A percentile compares a stretch with the other conserved stretches of the same genome.
Conservation (phyloP, 2,329 filamentous ascomycete species). For the Aquanectria penicillioides region DNA sequence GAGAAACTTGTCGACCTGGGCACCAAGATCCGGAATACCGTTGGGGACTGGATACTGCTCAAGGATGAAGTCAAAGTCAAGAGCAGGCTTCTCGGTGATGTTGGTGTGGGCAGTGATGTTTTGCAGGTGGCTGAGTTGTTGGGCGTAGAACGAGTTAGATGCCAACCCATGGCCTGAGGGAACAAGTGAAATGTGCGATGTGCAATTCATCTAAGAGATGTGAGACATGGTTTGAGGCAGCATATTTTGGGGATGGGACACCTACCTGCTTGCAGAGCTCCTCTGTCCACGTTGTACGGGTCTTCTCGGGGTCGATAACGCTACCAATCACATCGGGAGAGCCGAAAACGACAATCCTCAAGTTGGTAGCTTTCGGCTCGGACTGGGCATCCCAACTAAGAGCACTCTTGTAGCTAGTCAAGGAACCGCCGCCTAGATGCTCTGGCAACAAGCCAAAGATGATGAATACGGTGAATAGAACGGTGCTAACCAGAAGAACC, state of each 20-base stretch:
- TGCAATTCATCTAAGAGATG: conserved; percentile 55
- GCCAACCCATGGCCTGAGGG: conserved; percentile 57
- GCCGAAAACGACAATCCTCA: conserved; percentile 64
- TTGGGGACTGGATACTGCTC: conserved; percentile 54
- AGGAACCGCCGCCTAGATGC: conserved; percentile 33
- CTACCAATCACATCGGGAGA: conserved; percentile 58
- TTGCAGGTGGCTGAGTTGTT: conserved; percentile 49
- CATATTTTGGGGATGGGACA: not conserved
- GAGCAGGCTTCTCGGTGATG: conserved; percentile 47
- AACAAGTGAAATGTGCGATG: conserved; percentile 57
- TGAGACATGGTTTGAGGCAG: conserved; percentile 10
- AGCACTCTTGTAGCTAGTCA: conserved; percentile 37
- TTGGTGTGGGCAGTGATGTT: conserved; percentile 45
- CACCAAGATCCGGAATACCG: conserved; percentile 53
- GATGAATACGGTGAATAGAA: conserved; percentile 41
- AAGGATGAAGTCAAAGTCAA: conserved; percentile 55
- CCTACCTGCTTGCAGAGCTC: conserved; percentile 58
- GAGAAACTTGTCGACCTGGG: conserved; percentile 59
- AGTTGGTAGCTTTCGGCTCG: conserved; percentile 42
- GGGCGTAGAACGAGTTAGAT: conserved; percentile 64
- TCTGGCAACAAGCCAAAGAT: conserved; percentile 40
- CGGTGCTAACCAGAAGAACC: conserved; percentile 39
- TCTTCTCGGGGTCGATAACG: conserved; percentile 39
- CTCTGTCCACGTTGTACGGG: conserved; percentile 56
- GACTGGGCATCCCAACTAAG: conserved; percentile 34